Conservation (phyloP, 2,329 filamentous ascomycete species). For the Sarocladiaceae sp. region DNA sequence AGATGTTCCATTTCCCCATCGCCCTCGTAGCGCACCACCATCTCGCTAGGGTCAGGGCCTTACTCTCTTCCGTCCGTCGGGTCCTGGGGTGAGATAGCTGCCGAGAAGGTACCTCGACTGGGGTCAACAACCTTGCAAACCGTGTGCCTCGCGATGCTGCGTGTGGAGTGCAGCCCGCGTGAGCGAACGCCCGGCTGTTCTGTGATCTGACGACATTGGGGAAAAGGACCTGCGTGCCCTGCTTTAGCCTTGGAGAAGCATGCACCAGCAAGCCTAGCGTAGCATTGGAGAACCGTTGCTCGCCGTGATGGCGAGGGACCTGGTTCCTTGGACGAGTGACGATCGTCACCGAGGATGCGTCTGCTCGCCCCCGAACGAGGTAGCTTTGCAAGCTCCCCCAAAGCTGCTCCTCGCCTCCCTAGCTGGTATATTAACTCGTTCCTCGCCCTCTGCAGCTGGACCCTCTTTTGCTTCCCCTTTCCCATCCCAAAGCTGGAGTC, state of each 20-base stretch:
- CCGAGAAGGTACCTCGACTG: too few species aligned
- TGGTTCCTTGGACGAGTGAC: too few species aligned
- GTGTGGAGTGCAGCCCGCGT: too few species aligned
- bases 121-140: too few species aligned
- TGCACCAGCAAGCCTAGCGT: neutral
- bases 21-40: neutral
- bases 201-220: constrained; percentile 2
- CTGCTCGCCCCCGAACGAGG: too few species aligned
- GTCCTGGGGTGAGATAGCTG: neutral
- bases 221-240: neutral
- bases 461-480: neutral
- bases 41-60: neutral
- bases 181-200: too few species aligned
- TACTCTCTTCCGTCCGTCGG: neutral
- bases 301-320: too few species aligned
- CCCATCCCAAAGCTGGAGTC: constrained; percentile 2
- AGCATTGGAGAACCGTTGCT: constrained; percentile 4
- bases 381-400: too few species aligned
- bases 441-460: neutral
- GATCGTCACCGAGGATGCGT: too few species aligned
- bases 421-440: constrained; percentile 2
- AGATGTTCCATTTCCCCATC: neutral
- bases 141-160: too few species aligned
- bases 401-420: too few species aligned
- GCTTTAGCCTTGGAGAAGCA: constrained; percentile 6